Evolutionary conservation across 495 filamentous ascomycete species (phyloP), one percentile per base, ranked within the genome.

Genomic region (Ascobolus immersus): DNA sequence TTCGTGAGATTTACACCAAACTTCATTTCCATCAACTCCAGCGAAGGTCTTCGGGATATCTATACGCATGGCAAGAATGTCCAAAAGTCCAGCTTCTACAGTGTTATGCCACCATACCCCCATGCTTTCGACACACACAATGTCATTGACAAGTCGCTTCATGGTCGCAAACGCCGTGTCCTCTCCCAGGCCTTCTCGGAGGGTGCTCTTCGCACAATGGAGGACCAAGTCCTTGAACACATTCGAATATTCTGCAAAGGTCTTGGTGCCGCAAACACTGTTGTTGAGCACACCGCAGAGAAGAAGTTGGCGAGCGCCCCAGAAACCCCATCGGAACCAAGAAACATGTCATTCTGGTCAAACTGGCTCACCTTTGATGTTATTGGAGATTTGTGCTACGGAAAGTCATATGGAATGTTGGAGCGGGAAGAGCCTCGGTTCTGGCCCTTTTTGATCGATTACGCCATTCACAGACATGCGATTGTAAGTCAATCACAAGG

Each of bases 331-430:
- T 44, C 8, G n/a, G 28, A n/a, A 9, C 10, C n/a, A n/a, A 12
- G 28, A 12, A 60, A 73, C 45, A 62, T 73, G 53, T 55, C 65
- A 0, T 54, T 67, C 41, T 72, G 66, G 67, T 59, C 58, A 35
- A 71, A 65, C 46, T 75, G 64, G 51, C 55, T 73, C 5, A 61
- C 63, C 23, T 77, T 74, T 54, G 73, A 79, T 40, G 64, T 76
- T 13, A 64, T 77, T 45, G 71, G 71, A 2, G 68, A 76, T 26
- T 43, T 80, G 10, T 62, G 60, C 40, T 77, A 76, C 42, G 69
- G 69, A 10, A 73, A 74, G 47, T 57, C 67, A 15, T 74, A 74
- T 52, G 60, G 64, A 33, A 74, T 73, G 71, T 55, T 81, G 28
- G 60, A 67, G 33, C 49, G 49, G 12, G 58, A 54, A 1, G 56